These are phyloP conservation scores for Nakazawaea ishiwadae DNA, from an alignment of 805 yeast genomes.

Conservation along the genomic window DNA sequence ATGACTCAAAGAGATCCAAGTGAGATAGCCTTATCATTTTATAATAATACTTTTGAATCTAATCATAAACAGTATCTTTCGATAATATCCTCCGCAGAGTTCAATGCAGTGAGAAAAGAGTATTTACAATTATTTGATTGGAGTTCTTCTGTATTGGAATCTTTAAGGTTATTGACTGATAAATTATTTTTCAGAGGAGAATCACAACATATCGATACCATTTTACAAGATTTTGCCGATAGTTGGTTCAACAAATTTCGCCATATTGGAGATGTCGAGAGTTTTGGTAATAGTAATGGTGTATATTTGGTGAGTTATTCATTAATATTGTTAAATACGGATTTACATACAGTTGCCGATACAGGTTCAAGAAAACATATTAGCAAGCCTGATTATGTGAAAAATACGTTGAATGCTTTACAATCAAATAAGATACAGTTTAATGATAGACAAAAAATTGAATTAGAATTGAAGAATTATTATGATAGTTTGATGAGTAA, in stretches of 20 bases:
- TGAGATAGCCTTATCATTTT: slow-evolving; percentile 6
- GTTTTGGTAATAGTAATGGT: slow-evolving; percentile 46
- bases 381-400: slow-evolving; percentile 38
- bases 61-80: slow-evolving; percentile 9
- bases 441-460: slow-evolving; percentile 25
- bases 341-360: slow-evolving; percentile 53
- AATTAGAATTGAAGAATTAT: slow-evolving; percentile 32
- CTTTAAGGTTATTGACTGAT: slow-evolving; percentile 59
- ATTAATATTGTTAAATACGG: slow-evolving; percentile 69
- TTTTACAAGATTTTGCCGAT: slow-evolving; percentile 62
- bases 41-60: slow-evolving; percentile 9
- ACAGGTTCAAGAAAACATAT: slow-evolving; percentile 28
- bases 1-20: slow-evolving; percentile 2
- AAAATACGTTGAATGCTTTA: slow-evolving; percentile 46
- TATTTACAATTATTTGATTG: slow-evolving; percentile 30
- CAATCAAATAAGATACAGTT: slow-evolving; percentile 23
- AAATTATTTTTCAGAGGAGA: slow-evolving; percentile 76
- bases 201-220: slow-evolving; percentile 73
- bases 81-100: slow-evolving; percentile 3
- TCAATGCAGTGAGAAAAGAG: slow-evolving; percentile 1
- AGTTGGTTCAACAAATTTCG: slow-evolving; percentile 51
- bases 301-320: slow-evolving; percentile 72
- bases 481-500: slow-evolving; percentile 36
- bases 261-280: slow-evolving; percentile 10
- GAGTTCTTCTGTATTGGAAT: slow-evolving; percentile 45